Base-by-base conservation (phyloP, 495 filamentous ascomycete species). In the Penicillium canescens region DNA sequence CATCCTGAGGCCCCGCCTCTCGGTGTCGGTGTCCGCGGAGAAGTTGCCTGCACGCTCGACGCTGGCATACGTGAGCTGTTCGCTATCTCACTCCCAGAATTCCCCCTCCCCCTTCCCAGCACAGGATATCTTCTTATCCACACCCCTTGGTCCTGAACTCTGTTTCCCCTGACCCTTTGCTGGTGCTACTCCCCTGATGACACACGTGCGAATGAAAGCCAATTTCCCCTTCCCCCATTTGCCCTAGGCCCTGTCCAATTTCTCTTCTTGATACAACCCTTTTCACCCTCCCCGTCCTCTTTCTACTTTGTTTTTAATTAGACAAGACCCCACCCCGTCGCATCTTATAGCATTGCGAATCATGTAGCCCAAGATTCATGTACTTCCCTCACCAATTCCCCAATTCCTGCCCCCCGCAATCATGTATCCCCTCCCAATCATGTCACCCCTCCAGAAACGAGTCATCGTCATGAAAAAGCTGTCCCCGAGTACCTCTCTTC, bases 331-430 rank as follows among this genome's bases (percentile, higher is more conserved):
- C 58, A 23, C 53, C 46, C 54, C 56, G 51, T 57, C 54, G 52
- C 52, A 55, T 55, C 38, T 50, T 62, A 66, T 70, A 69, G 66
- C 68, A 67, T 69, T 66, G 54, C 61, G 59, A 57, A 47, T 76
- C 73, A 78, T 78, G 75, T 78, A 78, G 74, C 72, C 73, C 75
- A 63, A 74, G 66, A 74, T 60, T 78, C 71, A 78, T 78, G 75
- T 78, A 78, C 61, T 60, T 68, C 66, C 56, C 56, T 37, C 28
- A 38, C 43, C 45, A 42, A 12, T 18, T 41, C 35, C 20, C 33
- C 36, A 35, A 31, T 39, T 36, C 47, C 40, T 54, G 37, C 54
- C 46, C 35, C 46, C 54, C 50, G 46, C 35, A 53, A 37, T 58
- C 52, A 64, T 65, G 62, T 63, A 63, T 53, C 44, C 58, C 48